Evolutionary conservation across 805 yeast species (phyloP), one percentile per base, ranked within the genome.

Genomic region (Lachancea lanzarotensis): DNA sequence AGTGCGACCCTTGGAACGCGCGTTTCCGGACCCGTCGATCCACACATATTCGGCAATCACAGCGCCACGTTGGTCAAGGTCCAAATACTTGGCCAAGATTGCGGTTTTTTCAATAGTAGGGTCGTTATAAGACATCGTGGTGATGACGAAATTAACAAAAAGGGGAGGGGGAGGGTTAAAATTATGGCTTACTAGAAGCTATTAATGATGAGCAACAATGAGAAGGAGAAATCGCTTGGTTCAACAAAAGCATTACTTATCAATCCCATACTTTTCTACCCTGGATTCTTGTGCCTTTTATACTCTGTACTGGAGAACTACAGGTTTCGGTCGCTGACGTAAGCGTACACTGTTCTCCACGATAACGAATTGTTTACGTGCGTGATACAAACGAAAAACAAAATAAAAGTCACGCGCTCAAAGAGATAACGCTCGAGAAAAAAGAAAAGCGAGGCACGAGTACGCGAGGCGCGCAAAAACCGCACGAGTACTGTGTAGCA

Each of bases 31-130:
- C 56, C 95, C 86, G 67, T 93, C 98, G 57, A 93, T 84, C 98
- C 98, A 93, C 68, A 93, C 82, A 74, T 93, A 93, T 72, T 93
- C 98, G 52, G 98, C 98, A 56, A 93, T 76, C 53, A 91, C 75
- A 61, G 75, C 76, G 53, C 95, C 96, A 57, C 80, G 76, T 75
- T 90, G 97, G 68, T 82, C 83, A 58, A 93, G 78, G 57, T 78
- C 83, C 52, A 84, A 65, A 65, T 91, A 91, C 73, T 90, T 91
- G 63, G 81, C 76, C 62, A 91, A 75, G 51, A 87, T 83, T 50
- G 82, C 77, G 45, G 95, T 82, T 74, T 88, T 85, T 60, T 70
- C 73, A 17, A 40, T 33, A 7, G 43, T 40, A 22, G 43, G 35
- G 35, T 32, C 32, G 35, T 32, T 20, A 13, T 8, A 3, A 26